A percentile compares a stretch with the other conserved stretches of the same genome.
Conservation (phyloP, 805 yeast genomes). For the Kodamaea fukazawae region DNA sequence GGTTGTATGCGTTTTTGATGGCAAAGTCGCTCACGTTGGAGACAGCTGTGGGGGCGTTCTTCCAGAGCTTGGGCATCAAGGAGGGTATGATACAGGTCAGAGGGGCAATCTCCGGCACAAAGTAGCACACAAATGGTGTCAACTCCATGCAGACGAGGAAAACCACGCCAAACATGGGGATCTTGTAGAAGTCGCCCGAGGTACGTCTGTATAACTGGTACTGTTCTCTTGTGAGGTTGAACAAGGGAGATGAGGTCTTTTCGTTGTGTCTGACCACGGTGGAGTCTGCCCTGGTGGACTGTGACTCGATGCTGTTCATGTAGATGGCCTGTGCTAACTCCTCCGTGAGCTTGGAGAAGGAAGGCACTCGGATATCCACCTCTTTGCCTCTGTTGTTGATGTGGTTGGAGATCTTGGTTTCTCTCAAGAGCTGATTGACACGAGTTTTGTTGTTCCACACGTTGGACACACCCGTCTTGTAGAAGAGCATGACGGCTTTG, state of each 20-base stretch:
- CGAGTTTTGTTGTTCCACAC: slow-evolving; percentile 46
- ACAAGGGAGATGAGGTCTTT: slow-evolving; percentile 8
- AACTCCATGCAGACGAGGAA: slow-evolving; percentile 51
- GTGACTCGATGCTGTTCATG: slow-evolving; percentile 36
- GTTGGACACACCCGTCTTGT: slow-evolving; percentile 55
- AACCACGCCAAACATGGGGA: slow-evolving; percentile 52
- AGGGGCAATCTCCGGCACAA: slow-evolving; percentile 55
- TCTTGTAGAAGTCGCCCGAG: slow-evolving; percentile 46
- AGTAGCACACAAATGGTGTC: slow-evolving; percentile 52
- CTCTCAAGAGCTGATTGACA: slow-evolving; percentile 16
- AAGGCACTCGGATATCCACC: slow-evolving; percentile 27
- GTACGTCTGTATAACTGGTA: slow-evolving; percentile 53
- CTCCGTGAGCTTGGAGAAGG: slow-evolving; percentile 33
- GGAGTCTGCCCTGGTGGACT: slow-evolving; percentile 2
- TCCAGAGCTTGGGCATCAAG: slow-evolving; percentile 38
- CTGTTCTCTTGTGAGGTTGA: slow-evolving; percentile 47
- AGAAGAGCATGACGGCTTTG: slow-evolving; percentile 47
- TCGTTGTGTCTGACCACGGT: slow-evolving; percentile 3
- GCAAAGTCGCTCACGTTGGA: slow-evolving; percentile 25
- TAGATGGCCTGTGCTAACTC: slow-evolving; percentile 35
- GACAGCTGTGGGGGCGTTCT: slow-evolving; percentile 14
- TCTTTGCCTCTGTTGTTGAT: slow-evolving; percentile 24
- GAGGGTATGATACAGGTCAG: slow-evolving; percentile 56
- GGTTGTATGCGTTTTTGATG: slow-evolving; percentile 46
- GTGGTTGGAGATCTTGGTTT: slow-evolving; percentile 19